These are phyloP conservation scores for Eucalyptus erythrocorys DNA, from an alignment of 345 rosid genomes.

Conservation along the genomic window DNA sequence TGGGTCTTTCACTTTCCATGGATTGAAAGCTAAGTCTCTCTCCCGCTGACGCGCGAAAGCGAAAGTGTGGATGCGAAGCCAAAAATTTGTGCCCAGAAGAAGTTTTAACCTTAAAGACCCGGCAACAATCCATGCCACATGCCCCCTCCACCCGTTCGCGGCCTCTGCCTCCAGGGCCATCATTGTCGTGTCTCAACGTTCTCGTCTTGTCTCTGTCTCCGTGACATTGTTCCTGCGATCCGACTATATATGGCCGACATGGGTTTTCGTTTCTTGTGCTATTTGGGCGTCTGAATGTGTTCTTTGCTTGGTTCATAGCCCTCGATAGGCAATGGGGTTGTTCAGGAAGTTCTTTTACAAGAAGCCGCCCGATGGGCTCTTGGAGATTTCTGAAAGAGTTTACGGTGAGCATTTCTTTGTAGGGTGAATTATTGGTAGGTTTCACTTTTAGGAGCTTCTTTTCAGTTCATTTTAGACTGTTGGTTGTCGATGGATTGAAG, in stretches of 20 bases:
- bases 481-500: neutral
- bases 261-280: neutral
- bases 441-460: neutral
- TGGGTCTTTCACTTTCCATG: neutral
- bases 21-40: conserved; percentile 74
- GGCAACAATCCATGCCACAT: conserved; percentile 15
- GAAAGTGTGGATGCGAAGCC: conserved; percentile 25
- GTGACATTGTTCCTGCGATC: neutral
- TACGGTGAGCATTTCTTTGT: conserved; percentile 37
- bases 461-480: neutral
- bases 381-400: conserved; percentile 84
- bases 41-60: conserved; percentile 12
- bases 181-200: neutral
- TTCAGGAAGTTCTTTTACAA: conserved; percentile 70
- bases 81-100: conserved; percentile 1
- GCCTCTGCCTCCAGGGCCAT: conserved; percentile 6
- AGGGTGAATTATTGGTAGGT: neutral
- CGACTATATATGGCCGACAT: neutral
- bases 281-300: neutral
- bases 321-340: conserved; percentile 44
- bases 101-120: conserved; percentile 48
- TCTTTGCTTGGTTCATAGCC: neutral
- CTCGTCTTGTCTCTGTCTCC: neutral
- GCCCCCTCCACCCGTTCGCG: neutral
- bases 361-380: conserved; percentile 92